Percentiles rank a stretch among this genome's conserved stretches.
Evolutionary conservation across 306 rosid species (phyloP).

Genomic region (Pterocarpus macrocarpus): DNA sequence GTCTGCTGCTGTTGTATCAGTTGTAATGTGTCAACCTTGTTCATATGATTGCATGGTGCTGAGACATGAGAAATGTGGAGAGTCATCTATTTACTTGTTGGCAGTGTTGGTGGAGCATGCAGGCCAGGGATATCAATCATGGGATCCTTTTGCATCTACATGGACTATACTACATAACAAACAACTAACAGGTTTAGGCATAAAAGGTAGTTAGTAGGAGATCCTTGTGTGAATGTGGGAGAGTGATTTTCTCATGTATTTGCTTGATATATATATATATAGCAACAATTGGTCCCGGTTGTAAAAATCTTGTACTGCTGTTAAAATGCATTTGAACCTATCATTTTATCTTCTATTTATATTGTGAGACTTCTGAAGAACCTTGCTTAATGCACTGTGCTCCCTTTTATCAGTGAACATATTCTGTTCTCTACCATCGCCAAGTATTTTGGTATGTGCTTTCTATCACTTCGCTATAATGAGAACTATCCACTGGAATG

Average conservation of each 20-base stretch:
- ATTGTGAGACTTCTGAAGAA: background rate
- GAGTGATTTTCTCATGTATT: slow-evolving; percentile 24
- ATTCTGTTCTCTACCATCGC: background rate
- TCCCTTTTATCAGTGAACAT: too few relatives aligned
- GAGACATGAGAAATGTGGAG: slow-evolving; percentile 33
- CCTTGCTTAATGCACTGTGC: background rate
- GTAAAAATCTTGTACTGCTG: slow-evolving; percentile 7
- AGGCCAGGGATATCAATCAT: background rate
- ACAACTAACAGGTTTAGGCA: slow-evolving; percentile 4
- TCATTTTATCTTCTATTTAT: background rate
- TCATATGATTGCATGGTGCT: background rate
- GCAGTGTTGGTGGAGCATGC: slow-evolving; percentile 14
- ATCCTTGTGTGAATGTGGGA: background rate
- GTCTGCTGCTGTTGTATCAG: slow-evolving; percentile 34
- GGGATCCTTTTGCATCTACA: slow-evolving; percentile 39
- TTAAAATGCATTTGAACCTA: background rate
- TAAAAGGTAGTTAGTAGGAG: background rate
- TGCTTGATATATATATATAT: background rate
- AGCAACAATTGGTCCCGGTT: slow-evolving; percentile 23
- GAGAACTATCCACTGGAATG: too few relatives aligned
- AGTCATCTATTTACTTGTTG: slow-evolving; percentile 35
- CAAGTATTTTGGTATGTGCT: too few relatives aligned
- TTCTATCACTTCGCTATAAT: too few relatives aligned
- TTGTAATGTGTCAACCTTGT: slow-evolving; percentile 11
- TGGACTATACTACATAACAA: slow-evolving; percentile 5